Base-by-base conservation (phyloP, 495 filamentous ascomycete genomes). In the Sphaerosporella brunnea region DNA sequence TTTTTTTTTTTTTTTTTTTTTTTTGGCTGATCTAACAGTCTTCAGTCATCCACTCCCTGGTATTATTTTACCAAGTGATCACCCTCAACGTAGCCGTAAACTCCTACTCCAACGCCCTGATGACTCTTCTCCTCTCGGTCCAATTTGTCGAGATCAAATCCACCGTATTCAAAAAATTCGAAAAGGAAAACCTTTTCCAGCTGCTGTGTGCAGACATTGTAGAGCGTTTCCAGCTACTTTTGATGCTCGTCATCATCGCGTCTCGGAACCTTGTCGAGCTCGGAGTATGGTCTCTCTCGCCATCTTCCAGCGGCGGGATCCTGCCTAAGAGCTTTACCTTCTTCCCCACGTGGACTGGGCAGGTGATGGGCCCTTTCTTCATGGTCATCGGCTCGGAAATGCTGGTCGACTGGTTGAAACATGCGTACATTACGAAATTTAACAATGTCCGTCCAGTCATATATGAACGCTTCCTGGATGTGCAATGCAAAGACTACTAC, bases 91-190 rank as follows among this genome's bases (percentile, higher is more conserved):
- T 97, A 7, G 90, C 90, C 4, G 88, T 99, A 51, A 99, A 99
- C 63, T 94, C 88, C 0, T 99, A 96, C 63, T 94, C 86, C 8
- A 99, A 99, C 54, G 87, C 90, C 0, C 68, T 99, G 4, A 68
- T 96, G 34, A 94, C 88, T 0, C 75, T 99, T 0, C 67, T 97
- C 1, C 69, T 97, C 54, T 92, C 83, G 0, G 94, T 93, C 56
- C 88, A 95, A 61, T 97, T 97, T 52, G 90, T 95, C 21, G 90
- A 97, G 68, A 94, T 97, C 69, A 97, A 96, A 55, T 80, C 80
- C 18, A 86, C 84, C 7, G 90, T 97, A 8, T 97, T 97, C 71
- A 93, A 94, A 66, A 87, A 85, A 43, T 88, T 94, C 53, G 86
- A 95, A 59, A 94, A 95, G 60, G 90, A 96, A 54, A 96, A 94